Base-by-base conservation (phyloP, 2,329 filamentous ascomycete genomes). In the Daldinia sp. region DNA sequence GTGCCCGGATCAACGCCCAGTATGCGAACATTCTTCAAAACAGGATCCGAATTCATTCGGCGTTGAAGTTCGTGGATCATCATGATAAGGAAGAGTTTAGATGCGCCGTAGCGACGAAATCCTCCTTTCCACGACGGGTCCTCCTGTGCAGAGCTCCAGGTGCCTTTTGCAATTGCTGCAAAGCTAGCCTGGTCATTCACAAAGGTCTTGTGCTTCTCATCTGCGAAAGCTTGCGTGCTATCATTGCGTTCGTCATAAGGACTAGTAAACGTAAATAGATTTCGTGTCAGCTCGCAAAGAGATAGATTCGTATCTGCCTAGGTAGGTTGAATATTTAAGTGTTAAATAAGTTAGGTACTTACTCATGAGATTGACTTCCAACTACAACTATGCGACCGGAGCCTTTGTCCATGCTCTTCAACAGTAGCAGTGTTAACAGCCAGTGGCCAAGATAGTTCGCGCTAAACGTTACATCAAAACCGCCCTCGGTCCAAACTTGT, bases 51-150 rank as follows among this genome's bases (percentile, higher is more conserved):
- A 41, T 72, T 73, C 1, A 82, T 68, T n/a, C 81, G 79, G 10
- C 56, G 63, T 44, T 75, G 78, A 6, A 82, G 72, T 64, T 82
- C 80, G 57, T 79, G 76, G 74, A 75, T 71, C 72, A 82, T 74
- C 78, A 81, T 81, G 10, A 82, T 72, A 18, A 67, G 72, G 68
- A 76, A 82, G 6, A 82, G 74, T 65, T 81, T 82, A 39, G 77
- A 75, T n/a, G 79, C 80, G 7, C 79, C 81, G 57, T 82, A 82
- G 30, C 81, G 76, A 20, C 79, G 75, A 61, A 71, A 77, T 9
- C 79, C 80, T 35, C 73, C 67, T 3, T 74, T 67, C 7, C 65
- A 61, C 0, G 70, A 67, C 1, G 74, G 48, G 42, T 79, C 78
- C 35, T 78, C 77, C 33, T 73, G 57, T 6, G 76, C 75, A 3